Evolutionary conservation across 1,284 basidiomycete species (phyloP).

Genomic region (Ceratobasidium sp.): DNA sequence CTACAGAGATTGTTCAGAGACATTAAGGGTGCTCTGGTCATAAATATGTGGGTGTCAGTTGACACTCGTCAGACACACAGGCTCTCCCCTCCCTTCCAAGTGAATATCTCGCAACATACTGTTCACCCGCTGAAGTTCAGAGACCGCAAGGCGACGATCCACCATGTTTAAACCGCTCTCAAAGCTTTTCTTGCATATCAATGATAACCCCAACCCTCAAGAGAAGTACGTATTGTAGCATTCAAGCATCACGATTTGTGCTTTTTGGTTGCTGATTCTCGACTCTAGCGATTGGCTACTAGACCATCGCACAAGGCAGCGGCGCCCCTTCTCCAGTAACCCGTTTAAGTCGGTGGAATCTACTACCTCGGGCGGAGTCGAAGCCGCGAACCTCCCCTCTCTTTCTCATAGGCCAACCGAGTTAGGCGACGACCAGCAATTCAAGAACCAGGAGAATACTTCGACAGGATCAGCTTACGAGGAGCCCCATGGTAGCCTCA

Average conservation of each 20-base stretch:
- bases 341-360: background rate
- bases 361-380: background rate
- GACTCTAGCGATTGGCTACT: background rate
- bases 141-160: no score
- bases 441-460: background rate
- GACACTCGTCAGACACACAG: no score
- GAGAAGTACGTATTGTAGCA: background rate
- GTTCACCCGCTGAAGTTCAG: background rate
- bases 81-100: no score
- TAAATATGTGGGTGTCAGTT: no score
- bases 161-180: background rate
- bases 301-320: background rate
- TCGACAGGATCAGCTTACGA: background rate
- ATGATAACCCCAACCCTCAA: background rate
- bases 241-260: no score
- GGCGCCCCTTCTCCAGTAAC: constrained; percentile 20
- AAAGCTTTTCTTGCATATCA: background rate
- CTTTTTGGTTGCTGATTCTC: background rate
- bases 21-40: no score
- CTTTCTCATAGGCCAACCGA: background rate
- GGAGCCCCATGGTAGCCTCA: no score
- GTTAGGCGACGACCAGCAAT: background rate
- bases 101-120: background rate
- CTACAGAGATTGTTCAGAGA: no score
- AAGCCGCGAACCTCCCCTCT: background rate